Conservation (phyloP, 2,329 filamentous ascomycete genomes). For the Aspergillus nomiae region DNA sequence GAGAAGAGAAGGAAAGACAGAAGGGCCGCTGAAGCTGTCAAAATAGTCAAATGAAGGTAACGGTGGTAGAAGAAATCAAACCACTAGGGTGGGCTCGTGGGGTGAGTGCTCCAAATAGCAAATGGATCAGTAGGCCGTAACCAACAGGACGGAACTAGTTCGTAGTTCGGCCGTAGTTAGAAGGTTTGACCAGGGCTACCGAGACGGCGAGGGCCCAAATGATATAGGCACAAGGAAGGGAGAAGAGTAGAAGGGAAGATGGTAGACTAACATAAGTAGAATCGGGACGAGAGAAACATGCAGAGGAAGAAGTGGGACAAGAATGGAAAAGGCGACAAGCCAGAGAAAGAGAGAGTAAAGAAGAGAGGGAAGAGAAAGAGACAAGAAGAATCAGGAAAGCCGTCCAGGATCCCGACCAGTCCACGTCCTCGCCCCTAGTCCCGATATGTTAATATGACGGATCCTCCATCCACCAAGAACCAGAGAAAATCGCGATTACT, state of each 20-base stretch:
- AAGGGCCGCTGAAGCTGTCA: constrained; percentile 15
- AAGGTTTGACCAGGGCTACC: constrained; percentile 4
- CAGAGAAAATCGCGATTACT: constrained; percentile 19
- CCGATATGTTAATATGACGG: constrained; percentile 46
- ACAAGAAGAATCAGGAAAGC: constrained; percentile 29
- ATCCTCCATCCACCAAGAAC: constrained; percentile 37
- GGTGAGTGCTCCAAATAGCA: constrained; percentile 12
- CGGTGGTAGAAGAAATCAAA: constrained; percentile 32
- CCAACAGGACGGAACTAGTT: constrained; percentile 4
- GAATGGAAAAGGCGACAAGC: constrained; percentile 14
- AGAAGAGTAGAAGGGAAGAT: neutral
- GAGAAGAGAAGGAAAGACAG: constrained; percentile 11
- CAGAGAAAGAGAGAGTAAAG: constrained; percentile 12
- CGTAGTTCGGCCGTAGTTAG: constrained; percentile 4
- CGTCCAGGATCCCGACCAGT: constrained; percentile 38
- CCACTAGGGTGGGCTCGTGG: constrained; percentile 29
- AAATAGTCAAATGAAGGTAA: constrained; percentile 23
- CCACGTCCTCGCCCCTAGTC: constrained; percentile 41
- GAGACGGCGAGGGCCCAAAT: neutral
- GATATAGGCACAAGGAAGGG: neutral
- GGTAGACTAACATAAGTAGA: constrained; percentile 4
- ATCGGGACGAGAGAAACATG: neutral
- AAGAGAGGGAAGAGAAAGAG: constrained; percentile 17
- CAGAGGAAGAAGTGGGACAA: constrained; percentile 15
- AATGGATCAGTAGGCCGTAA: constrained; percentile 7